Evolutionary conservation across 192 early-diverging fungal species (phyloP), one percentile per base, ranked within the genome.

Genomic region (Thamnidium elegans): DNA sequence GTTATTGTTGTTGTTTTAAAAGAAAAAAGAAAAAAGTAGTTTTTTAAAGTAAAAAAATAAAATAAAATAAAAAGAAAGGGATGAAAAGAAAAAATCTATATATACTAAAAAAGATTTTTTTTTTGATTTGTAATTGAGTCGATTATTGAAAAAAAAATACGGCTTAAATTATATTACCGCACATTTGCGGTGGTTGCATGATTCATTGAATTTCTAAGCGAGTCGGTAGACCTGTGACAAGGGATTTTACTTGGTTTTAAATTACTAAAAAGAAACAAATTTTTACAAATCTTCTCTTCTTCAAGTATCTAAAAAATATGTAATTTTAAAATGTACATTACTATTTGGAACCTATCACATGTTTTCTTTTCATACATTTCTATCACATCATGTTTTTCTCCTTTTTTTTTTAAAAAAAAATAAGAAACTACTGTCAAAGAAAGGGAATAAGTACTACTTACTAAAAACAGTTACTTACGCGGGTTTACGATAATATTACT

Each of bases 131-230:
- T 55, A 32, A 8, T 55, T 55, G 15, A 32, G 26, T 31, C 26
- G 53, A 55, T 55, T 55, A n/a, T 17, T 5, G 19, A 51, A 51
- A 51, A 51, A 50, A 51, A 23, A 21, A 8, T 10, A 48, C 19
- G 47, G 31, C 55, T 34, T 56, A 34, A 34, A 39, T 56, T 56
- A 34, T 56, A 19, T 39, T 32, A 3, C 55, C 55, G 55, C 55
- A 34, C 55, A 7, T n/a, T n/a, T n/a, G n/a, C n/a, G n/a, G n/a
- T n/a, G n/a, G 31, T 56, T 56, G 55, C 55, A 56, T 56, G 55
- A 56, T 56, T 39, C 55, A 39, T 34, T 56, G 36, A 39, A 56
- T 56, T 56, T 56, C 55, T 56, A 56, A 56, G 30, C 55, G 36
- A 39, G 36, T 39, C 36, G 36, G 36, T 39, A 6, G 36, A 39